These are phyloP conservation scores for Symbiodinium pilosum DNA, from an alignment of 73 alveolate genomes.

Conservation along the genomic window DNA sequence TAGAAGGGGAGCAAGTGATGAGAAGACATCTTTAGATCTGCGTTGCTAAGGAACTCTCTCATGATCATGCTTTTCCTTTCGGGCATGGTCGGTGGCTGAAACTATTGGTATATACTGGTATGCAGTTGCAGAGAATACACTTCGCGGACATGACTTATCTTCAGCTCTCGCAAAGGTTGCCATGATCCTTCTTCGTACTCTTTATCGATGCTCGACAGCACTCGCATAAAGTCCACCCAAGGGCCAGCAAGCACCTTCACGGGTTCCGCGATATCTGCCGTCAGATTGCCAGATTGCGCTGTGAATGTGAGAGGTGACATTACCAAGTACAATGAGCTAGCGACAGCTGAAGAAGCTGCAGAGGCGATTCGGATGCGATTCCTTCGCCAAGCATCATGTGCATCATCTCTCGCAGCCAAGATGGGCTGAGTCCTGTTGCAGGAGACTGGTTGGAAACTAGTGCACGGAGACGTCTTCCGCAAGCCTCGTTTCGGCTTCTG, in stretches of 20 bases:
- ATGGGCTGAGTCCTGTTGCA: neutral
- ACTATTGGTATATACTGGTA: neutral
- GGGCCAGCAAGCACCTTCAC: neutral
- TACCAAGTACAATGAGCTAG: constrained; percentile 69
- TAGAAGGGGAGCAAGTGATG: neutral
- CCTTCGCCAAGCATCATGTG: no score
- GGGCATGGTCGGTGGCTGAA: constrained; percentile 46
- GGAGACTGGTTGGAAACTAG: constrained; percentile 93
- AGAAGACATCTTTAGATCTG: neutral
- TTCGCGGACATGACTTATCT: neutral
- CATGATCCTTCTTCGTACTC: constrained; percentile 85
- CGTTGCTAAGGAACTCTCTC: constrained; percentile 56
- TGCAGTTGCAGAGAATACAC: neutral
- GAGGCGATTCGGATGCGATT: no score
- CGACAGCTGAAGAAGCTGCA: constrained; percentile 45
- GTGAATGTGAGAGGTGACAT: constrained; percentile 34
- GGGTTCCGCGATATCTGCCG: neutral
- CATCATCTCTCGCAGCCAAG: neutral
- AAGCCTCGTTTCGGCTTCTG: constrained; percentile 54
- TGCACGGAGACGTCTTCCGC: constrained; percentile 92
- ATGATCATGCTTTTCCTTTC: constrained; percentile 95
- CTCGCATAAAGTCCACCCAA: neutral
- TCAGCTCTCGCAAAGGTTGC: constrained; percentile 49
- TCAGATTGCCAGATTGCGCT: neutral
- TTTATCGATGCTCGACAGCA: constrained; percentile 38